Percentiles rank a stretch among this genome's conserved stretches.
phyloP scores from a whole-genome alignment of 2,329 filamentous ascomycete genomes.

The Aureobasidium sp. region DNA sequence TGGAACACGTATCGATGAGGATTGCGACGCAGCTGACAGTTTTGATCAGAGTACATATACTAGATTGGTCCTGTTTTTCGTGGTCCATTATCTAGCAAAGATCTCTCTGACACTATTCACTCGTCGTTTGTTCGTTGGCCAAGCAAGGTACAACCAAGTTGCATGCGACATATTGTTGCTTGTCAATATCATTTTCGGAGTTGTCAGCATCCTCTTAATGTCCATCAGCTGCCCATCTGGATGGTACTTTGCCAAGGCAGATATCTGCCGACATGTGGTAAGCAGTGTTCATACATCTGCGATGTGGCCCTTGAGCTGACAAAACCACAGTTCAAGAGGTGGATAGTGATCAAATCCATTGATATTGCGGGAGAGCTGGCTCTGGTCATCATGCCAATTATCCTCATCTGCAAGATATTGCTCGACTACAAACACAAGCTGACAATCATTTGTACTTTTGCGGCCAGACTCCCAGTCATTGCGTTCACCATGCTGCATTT shows the following conservation, averaged over 20 bases:
- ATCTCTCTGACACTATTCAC: conserved; percentile 16
- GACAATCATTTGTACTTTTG: conserved; percentile 1
- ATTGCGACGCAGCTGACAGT: neutral
- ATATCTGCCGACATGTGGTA: conserved; percentile 3
- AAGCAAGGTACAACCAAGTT: conserved; percentile 7
- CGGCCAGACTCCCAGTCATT: conserved; percentile 5
- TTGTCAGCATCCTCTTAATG: conserved; percentile 7
- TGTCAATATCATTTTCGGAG: neutral
- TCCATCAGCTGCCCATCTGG: neutral
- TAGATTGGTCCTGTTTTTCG: conserved; percentile 6
- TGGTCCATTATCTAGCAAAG: conserved; percentile 16
- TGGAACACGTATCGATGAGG: neutral
- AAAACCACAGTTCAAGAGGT: neutral
- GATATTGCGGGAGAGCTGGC: conserved; percentile 17
- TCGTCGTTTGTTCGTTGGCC: conserved; percentile 14
- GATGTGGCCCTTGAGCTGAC: neutral
- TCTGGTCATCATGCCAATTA: conserved; percentile 13
- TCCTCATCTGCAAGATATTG: conserved; percentile 16
- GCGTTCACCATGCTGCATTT: conserved; percentile 1
- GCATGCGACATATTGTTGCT: conserved; percentile 5
- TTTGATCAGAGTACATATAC: neutral
- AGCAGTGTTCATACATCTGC: neutral
- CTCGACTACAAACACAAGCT: conserved; percentile 13
- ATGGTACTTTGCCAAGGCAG: neutral
- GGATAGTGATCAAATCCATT: conserved; percentile 13